Evolutionary conservation across 2,329 filamentous ascomycete species (phyloP), one percentile per base, ranked within the genome.

Genomic region (Didymella pinodella): DNA sequence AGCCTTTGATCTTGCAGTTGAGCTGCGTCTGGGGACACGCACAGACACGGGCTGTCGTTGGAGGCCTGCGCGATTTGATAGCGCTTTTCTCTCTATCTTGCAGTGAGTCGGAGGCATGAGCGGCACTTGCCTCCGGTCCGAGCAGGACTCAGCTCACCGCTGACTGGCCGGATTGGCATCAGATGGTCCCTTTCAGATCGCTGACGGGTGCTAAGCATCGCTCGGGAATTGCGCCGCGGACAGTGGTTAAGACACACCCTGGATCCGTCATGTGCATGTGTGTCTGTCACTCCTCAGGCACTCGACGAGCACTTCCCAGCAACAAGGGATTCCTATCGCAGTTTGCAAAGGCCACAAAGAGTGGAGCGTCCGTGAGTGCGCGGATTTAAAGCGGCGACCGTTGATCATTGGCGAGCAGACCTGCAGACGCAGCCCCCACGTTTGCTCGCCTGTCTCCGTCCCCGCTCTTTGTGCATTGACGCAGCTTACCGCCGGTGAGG

Each of bases 111-210:
- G 40, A 36, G 29, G 16, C 45, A 20, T 54, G 49, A 38, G 34
- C 49, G 46, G 56, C 28, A 41, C 34, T 54, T 49, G 48, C 48
- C 16, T 7, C 7, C 48, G 18, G 34, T 36, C 26, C 22, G 41
- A 43, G 31, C n/a, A 46, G 22, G 22, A 31, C 20, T 34, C 40
- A 34, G 49, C 56, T 54, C 50, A 34, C 46, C 57, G 52, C 55
- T 63, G 60, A 66, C 57, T 66, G 65, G 65, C 54, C 57, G 59
- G 28, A 12, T 7, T 46, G 34, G 48, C 52, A 44, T 52, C 55
- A 43, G 20, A 52, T 49, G 45, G 38, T 38, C 48, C 25, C 41
- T 22, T 48, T 28, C 43, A 57, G 44, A 50, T 48, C 34, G 34
- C 48, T 54, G 50, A 54, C 50, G 28, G 50, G 41, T 60, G 29